Evolutionary conservation across 305 asterid species (phyloP), one percentile per base, ranked within the genome.

Genomic region (Fraxinus floribunda): DNA sequence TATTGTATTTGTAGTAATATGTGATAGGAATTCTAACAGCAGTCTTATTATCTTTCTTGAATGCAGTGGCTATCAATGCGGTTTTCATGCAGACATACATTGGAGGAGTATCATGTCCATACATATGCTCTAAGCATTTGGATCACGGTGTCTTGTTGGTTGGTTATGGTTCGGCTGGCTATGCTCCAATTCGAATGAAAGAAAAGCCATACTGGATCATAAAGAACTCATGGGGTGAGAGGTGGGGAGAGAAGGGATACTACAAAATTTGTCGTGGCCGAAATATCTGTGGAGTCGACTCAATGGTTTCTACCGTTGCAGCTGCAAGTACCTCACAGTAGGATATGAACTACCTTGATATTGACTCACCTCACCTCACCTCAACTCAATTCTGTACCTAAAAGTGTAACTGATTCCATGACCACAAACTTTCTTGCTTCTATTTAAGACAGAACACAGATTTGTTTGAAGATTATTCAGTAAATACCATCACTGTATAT

Each of bases 81-180:
- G 91, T 83, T 22, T 92, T 52, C 84, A 92, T 92, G 97, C 97
- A 92, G 86, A 92, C 97, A 36, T 92, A 92, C 81, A 64, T 91
- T 8, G 81, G 85, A 24, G 94, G 94, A 49, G 97, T 92, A 7
- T 92, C 97, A n/a, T 92, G 97, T 88, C 97, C 97, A 22, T 91
- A 79, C 84, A 83, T 91, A 82, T 92, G 97, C 88, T 82, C 90
- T 11, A 90, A 88, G 88, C 44, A 81, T 11, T 78, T 88, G 77
- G 94, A 92, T 83, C 96, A 92, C 32, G 94, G 94, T 55, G 97
- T 91, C 15, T 57, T 92, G 71, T 60, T 92, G 78, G 94, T 92
- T 15, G 97, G 97, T 24, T 92, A 91, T 68, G 97, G 97, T 78
- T 80, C 85, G 24, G 80, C 86, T 2, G 94, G 91, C 1, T 92